Conservation (phyloP, 768 basidiomycete species). For the Pisolithus marmoratus region DNA sequence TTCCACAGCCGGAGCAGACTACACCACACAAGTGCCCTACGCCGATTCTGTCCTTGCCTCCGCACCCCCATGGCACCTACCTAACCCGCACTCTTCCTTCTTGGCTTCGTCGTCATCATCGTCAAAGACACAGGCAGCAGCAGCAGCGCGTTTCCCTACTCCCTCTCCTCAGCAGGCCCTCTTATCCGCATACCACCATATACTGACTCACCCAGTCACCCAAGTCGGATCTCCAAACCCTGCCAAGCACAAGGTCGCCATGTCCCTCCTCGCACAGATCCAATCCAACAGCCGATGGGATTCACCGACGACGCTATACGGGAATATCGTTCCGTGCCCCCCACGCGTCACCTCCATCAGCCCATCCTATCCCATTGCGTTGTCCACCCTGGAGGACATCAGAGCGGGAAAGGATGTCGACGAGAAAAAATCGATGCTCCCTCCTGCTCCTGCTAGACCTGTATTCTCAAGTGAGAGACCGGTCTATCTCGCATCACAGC, state of each 20-base stretch:
- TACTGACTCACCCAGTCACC: constrained; percentile 64
- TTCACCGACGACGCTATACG: constrained; percentile 59
- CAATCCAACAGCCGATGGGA: constrained; percentile 64
- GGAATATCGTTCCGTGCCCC: constrained; percentile 49
- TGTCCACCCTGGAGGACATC: constrained; percentile 24
- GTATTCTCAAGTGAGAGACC: constrained; percentile 47
- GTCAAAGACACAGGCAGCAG: neutral
- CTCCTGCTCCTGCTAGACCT: constrained; percentile 32
- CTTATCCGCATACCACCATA: constrained; percentile 68
- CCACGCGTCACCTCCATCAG: constrained; percentile 60
- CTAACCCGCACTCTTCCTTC: constrained; percentile 29
- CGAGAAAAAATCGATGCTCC: constrained; percentile 34
- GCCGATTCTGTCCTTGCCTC: constrained; percentile 63
- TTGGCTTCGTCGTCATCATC: constrained; percentile 14
- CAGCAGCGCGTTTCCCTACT: constrained; percentile 32
- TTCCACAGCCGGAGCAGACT: constrained; percentile 52
- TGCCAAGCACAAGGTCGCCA: constrained; percentile 68
- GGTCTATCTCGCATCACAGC: constrained; percentile 58
- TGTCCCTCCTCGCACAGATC: constrained; percentile 57
- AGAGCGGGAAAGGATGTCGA: constrained; percentile 42
- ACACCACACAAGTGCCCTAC: constrained; percentile 68
- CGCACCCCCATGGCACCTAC: constrained; percentile 67
- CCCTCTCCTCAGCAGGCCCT: constrained; percentile 62
- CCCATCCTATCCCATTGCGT: constrained; percentile 58
- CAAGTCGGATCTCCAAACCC: constrained; percentile 47